Conservation (phyloP, 148 eudicot species). For the Rheum nobile region DNA sequence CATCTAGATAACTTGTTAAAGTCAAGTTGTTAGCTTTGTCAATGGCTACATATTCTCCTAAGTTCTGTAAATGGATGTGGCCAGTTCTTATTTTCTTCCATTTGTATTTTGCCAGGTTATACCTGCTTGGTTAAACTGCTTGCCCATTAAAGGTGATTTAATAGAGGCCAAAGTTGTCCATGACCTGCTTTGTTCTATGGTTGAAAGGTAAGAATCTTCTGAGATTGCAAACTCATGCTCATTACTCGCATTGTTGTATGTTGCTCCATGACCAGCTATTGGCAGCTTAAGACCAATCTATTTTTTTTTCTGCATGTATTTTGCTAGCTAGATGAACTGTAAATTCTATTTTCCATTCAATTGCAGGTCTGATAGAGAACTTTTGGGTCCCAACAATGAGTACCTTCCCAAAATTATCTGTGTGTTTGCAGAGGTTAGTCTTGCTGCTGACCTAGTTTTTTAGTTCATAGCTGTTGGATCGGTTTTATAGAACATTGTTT, state of each 20-base stretch:
- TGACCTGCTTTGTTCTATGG: slow-evolving; percentile 85
- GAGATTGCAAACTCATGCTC: neutral
- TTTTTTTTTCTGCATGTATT: no score
- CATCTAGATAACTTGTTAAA: no score
- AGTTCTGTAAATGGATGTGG: no score
- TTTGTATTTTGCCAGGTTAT: slow-evolving; percentile 14
- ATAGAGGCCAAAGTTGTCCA: slow-evolving; percentile 91
- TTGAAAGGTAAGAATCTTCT: slow-evolving; percentile 49
- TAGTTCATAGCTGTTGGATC: neutral
- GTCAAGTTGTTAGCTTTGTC: no score
- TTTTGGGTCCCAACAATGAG: slow-evolving; percentile 86
- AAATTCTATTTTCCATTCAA: no score
- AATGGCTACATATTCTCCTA: no score
- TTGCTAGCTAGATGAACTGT: no score
- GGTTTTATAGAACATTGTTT: neutral
- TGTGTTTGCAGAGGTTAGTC: slow-evolving; percentile 88
- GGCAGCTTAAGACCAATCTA: no score
- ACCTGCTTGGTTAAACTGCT: slow-evolving; percentile 78
- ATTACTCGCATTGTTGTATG: no score
- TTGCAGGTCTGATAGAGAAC: slow-evolving; percentile 76
- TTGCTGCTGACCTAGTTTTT: neutral
- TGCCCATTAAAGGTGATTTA: slow-evolving; percentile 71
- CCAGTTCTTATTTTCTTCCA: no score
- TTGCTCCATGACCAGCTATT: no score
- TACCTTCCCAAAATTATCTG: slow-evolving; percentile 71